phyloP scores from a whole-genome alignment of 805 yeast genomes.

The Zygosaccharomyces pseudorouxii region DNA sequence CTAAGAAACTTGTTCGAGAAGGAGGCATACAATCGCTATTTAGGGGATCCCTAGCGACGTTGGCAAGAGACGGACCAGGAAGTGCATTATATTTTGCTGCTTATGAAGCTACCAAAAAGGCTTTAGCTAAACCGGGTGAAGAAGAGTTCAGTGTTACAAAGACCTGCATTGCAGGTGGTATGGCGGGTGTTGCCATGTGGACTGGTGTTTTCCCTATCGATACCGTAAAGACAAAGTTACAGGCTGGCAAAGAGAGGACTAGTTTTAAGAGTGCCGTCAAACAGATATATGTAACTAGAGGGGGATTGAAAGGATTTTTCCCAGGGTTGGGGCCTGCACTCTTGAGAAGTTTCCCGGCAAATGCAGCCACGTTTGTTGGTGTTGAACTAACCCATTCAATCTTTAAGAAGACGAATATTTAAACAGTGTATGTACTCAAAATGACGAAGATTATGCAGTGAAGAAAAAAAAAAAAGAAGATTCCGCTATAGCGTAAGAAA shows the following conservation, averaged over 20 bases:
- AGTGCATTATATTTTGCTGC: constrained; percentile 94
- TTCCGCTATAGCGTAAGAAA: too few species aligned
- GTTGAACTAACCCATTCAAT: constrained; percentile 50
- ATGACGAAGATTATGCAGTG: too few species aligned
- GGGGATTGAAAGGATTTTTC: constrained; percentile 89
- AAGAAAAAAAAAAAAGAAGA: too few species aligned
- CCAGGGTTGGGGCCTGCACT: constrained; percentile 97
- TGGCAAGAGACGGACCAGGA: constrained; percentile 97
- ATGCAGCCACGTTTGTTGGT: constrained; percentile 97
- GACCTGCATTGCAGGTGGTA: constrained; percentile 86
- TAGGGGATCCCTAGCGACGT: constrained; percentile 87
- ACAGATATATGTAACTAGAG: constrained; percentile 57
- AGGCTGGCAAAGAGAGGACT: constrained; percentile 37
- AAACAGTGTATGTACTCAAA: too few species aligned
- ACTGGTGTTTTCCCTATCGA: constrained; percentile 91
- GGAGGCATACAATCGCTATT: constrained; percentile 84
- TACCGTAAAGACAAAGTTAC: constrained; percentile 64
- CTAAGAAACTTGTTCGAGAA: constrained; percentile 60
- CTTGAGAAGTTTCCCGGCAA: constrained; percentile 93
- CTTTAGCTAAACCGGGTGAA: constrained; percentile 49
- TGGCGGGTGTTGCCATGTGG: constrained; percentile 98
- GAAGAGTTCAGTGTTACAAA: constrained; percentile 63
- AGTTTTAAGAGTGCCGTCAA: constrained; percentile 63
- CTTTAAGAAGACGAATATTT: not conserved
- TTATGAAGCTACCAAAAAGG: constrained; percentile 73